phyloP scores from a whole-genome alignment of 306 rosid species.

The Cicer chorassanicum region DNA sequence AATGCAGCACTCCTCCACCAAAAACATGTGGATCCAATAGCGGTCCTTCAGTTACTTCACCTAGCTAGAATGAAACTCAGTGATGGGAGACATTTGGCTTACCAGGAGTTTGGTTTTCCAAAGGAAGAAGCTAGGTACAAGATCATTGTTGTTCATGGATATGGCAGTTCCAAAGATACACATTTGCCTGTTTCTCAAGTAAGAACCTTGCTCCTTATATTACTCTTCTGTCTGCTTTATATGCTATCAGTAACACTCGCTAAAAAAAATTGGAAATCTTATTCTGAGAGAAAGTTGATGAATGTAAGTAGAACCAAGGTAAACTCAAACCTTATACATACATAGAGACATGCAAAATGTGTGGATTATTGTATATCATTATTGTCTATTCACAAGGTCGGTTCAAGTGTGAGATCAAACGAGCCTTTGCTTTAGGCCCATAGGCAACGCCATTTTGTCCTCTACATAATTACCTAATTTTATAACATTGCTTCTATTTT shows the following conservation, averaged over 20 bases:
- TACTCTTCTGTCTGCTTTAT: background rate
- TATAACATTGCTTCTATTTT: no score
- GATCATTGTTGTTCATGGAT: conserved; percentile 75
- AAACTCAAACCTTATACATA: background rate
- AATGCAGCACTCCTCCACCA: conserved; percentile 51
- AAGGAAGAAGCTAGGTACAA: conserved; percentile 71
- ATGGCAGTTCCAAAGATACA: conserved; percentile 58
- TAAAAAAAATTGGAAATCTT: background rate
- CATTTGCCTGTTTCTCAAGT: conserved; percentile 62
- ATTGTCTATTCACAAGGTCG: no score
- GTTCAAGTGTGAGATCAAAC: no score
- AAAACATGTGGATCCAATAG: conserved; percentile 64
- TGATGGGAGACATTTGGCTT: conserved; percentile 84
- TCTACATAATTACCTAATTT: no score
- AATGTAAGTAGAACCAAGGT: background rate
- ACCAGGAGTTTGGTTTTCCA: conserved; percentile 68
- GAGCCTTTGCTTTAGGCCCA: no score
- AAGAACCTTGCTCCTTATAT: conserved; percentile 39
- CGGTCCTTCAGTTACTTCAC: conserved; percentile 72
- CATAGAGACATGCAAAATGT: no score
- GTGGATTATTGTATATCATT: no score
- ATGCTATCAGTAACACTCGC: background rate
- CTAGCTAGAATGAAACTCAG: conserved; percentile 72
- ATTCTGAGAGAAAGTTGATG: background rate
- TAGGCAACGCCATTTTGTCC: no score